Base-by-base conservation (phyloP, 176 grass and related monocot genomes). In the Alloteropsis semialata region DNA sequence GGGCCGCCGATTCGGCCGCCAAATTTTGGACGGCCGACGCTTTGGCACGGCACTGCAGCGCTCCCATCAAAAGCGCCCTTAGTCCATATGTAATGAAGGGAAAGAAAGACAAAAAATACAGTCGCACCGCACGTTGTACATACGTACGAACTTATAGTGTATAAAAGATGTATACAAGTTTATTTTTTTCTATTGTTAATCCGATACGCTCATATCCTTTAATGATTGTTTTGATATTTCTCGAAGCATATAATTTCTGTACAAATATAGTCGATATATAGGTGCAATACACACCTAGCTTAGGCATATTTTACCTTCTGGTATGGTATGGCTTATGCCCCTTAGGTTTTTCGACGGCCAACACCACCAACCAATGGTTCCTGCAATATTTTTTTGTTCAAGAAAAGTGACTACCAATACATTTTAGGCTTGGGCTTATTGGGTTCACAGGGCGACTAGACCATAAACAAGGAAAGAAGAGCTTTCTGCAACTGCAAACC, bases 401-500 rank as follows among this genome's bases (percentile, higher is more conserved):
- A 37, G 21, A 4, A 48, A 71, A 56, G 25, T 17, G 41, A 41
- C 49, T 3, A 10, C 54, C 25, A 21, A n/a, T 58, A 30, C 33
- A 14, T 18, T 39, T 54, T 15, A 38, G 36, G 2, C 12, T 43
- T 60, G 5, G 12, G 55, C 12, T 42, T 60, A 58, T 46, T 16
- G 25, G 36, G 63, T 36, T 54, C 80, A 82, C 43, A 82, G 13
- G 54, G 44, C 74, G 72, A 78, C 42, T 77, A 77, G 65, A 54
- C 51, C 43, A 62, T 73, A 45, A 83, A 74, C 49, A 84, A 79
- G 65, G 43, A 56, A 58, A 74, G 11, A 34, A 2, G 57, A 84
- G 10, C 76, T 75, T 80, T 50, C 59, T 50, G 34, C 49, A 79
- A 66, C 81, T 74, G 75, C 61, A 75, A 74, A 45, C 36, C 57